Percentiles rank a stretch among this genome's conserved stretches.
phyloP scores from a whole-genome alignment of 495 filamentous ascomycete species.

The Penicillium simplicissimum region DNA sequence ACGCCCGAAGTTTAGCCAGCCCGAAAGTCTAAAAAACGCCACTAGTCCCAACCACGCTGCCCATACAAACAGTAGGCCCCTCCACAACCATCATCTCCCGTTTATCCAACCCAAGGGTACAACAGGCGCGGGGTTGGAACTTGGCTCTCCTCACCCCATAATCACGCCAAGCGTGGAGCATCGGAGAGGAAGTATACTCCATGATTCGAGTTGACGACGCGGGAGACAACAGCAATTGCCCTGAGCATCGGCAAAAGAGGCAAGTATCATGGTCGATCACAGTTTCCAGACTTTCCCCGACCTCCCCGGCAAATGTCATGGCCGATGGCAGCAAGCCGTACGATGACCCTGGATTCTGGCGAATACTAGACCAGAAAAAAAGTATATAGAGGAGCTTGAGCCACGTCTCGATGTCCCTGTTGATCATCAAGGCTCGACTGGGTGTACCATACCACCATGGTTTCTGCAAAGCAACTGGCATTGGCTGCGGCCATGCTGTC shows the following conservation, averaged over 20 bases:
- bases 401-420: background rate
- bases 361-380: background rate
- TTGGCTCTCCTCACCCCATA: background rate
- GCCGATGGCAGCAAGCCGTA: background rate
- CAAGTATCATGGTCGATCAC: background rate
- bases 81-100: background rate
- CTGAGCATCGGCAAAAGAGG: background rate
- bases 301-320: background rate
- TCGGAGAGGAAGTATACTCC: background rate
- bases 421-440: background rate
- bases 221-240: background rate
- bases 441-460: conserved; percentile 3
- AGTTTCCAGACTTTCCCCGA: background rate
- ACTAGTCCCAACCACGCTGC: conserved; percentile 1
- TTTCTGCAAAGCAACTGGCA: conserved; percentile 14
- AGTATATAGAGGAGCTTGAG: conserved; percentile 12
- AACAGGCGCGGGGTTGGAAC: background rate
- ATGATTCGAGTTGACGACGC: background rate
- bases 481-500: conserved; percentile 21
- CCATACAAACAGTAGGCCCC: background rate
- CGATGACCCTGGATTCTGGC: background rate
- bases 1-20: conserved; percentile 11
- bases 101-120: background rate
- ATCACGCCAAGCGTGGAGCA: background rate
- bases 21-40: conserved; percentile 5